Percentiles rank a stretch among this genome's conserved stretches.
These are phyloP conservation scores for Penicillium robsamsonii DNA, from an alignment of 495 filamentous ascomycete species.

Conservation along the genomic window DNA sequence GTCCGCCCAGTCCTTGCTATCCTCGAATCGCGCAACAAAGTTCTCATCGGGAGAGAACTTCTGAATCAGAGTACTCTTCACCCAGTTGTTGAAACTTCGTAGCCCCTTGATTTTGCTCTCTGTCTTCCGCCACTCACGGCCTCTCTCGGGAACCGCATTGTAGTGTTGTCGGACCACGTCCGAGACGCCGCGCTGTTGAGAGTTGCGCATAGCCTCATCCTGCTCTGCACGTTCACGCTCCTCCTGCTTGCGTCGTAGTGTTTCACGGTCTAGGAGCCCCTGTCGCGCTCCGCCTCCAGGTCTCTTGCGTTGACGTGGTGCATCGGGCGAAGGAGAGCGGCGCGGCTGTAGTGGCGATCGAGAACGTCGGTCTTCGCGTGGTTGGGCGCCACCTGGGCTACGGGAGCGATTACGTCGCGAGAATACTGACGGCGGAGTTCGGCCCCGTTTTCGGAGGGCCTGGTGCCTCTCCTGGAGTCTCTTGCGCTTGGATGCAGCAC, in stretches of 20 bases:
- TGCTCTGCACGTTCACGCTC: constrained; percentile 61
- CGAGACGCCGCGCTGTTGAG: constrained; percentile 58
- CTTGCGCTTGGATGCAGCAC: constrained; percentile 38
- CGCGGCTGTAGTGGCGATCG: constrained; percentile 39
- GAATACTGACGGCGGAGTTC: constrained; percentile 41
- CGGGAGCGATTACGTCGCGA: constrained; percentile 42
- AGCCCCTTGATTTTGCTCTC: constrained; percentile 92
- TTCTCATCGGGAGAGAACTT: constrained; percentile 90
- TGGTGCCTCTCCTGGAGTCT: constrained; percentile 47
- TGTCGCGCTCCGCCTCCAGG: constrained; percentile 81
- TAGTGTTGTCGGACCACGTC: constrained; percentile 91
- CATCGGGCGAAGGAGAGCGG: constrained; percentile 43
- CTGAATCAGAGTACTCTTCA: constrained; percentile 94
- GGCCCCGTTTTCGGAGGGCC: constrained; percentile 36
- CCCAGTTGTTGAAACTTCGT: constrained; percentile 96
- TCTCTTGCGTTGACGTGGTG: constrained; percentile 72
- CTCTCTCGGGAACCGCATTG: constrained; percentile 85
- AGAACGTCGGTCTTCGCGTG: constrained; percentile 35
- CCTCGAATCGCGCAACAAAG: constrained; percentile 43
- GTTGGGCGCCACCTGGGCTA: constrained; percentile 25
- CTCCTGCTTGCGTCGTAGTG: constrained; percentile 62
- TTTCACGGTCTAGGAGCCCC: constrained; percentile 64
- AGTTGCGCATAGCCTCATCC: constrained; percentile 49
- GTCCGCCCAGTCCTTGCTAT: constrained; percentile 50
- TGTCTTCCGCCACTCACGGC: constrained; percentile 90